Evolutionary conservation across 306 rosid genomes (phyloP).

Genomic region (Astragalus membranaceus): DNA sequence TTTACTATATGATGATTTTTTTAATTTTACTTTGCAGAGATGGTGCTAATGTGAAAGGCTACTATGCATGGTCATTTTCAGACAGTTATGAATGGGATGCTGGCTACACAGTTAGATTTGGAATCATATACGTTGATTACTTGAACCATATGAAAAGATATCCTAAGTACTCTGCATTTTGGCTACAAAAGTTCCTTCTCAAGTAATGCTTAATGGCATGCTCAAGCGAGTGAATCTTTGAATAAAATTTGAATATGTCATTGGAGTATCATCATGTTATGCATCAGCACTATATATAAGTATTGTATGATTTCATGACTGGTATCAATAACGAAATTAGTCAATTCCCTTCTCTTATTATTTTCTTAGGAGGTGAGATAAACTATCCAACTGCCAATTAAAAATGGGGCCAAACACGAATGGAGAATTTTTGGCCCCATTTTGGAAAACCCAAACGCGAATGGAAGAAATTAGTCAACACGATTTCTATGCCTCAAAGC

Average conservation of each 20-base stretch:
- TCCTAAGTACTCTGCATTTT: conserved; percentile 50
- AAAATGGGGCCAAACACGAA: too few relatives aligned
- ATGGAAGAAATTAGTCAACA: too few relatives aligned
- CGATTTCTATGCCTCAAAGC: too few relatives aligned
- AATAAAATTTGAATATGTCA: background rate
- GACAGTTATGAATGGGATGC: conserved; percentile 55
- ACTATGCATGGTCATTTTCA: conserved; percentile 41
- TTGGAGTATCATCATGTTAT: background rate
- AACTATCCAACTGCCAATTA: too few relatives aligned
- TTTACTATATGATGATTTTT: background rate
- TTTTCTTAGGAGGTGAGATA: too few relatives aligned
- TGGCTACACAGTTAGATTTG: conserved; percentile 51
- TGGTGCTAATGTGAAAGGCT: conserved; percentile 37
- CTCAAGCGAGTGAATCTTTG: background rate
- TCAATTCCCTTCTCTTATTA: too few relatives aligned
- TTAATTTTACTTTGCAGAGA: conserved; percentile 13
- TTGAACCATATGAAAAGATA: conserved; percentile 31
- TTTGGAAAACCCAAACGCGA: too few relatives aligned
- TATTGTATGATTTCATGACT: too few relatives aligned
- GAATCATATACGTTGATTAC: conserved; percentile 35
- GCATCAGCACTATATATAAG: too few relatives aligned
- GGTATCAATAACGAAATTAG: too few relatives aligned
- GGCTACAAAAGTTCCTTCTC: conserved; percentile 41
- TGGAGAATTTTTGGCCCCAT: too few relatives aligned
- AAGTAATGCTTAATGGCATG: background rate